Evolutionary conservation across 805 yeast genomes (phyloP), one percentile per base, ranked within the genome.

Genomic region (Suhomyces sp.): DNA sequence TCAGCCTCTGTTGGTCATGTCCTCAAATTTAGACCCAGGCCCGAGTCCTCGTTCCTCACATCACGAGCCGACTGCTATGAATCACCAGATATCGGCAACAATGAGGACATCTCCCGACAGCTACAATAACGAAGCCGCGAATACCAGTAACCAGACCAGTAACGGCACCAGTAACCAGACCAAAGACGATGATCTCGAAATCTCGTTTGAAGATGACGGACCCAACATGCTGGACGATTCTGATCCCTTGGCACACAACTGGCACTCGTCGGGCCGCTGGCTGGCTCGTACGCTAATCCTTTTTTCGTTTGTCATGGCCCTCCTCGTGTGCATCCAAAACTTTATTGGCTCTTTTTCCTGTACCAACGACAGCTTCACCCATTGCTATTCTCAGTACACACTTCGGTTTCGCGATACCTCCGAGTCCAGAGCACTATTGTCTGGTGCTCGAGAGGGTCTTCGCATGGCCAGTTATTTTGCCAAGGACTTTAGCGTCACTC

Each of bases 401-500:
- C 59, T 81, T 20, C 73, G 73, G 45, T 65, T 76, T 43, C 62
- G 65, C 13, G 75, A 73, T 48, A 66, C 68, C 35, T 61, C 75
- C 2, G 60, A 66, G 2, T 74, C 79, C 24, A 56, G 60, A 49
- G 29, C 60, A 68, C 9, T 60, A 66, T 58, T 65, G 9, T 62
- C 75, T 0, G 72, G 57, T 22, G 57, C 77, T 6, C 64, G 70
- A 47, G 81, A 77, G 50, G 76, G 76, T 10, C 61, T 78, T 46
- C 73, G 72, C 51, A 67, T 77, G 48, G 56, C 79, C 25, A 73
- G 82, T 5, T 75, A 73, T 53, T 64, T 77, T 46, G 79, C 80
- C 3, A 71, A 73, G 33, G 82, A 79, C 54, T 67, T 79, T 46
- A 49, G 53, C 41, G 50, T 48, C 5, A 50, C 29, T 55, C 52